A percentile compares a stretch with the other conserved stretches of the same genome.
Conservation (phyloP, 2,329 filamentous ascomycete species). For the Hypoxylon sp. region DNA sequence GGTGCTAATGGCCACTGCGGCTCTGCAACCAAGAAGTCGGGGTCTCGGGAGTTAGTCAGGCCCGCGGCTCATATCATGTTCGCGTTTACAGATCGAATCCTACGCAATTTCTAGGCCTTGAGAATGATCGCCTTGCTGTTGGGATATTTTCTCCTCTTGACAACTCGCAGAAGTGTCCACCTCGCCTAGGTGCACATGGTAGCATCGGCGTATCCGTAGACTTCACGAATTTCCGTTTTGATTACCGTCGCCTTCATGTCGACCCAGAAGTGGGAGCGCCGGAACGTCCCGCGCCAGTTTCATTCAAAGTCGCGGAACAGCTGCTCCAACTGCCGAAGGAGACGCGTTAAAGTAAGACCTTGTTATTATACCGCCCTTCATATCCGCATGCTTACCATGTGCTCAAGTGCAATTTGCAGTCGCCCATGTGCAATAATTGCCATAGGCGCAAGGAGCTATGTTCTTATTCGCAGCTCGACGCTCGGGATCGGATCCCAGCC, state of each 20-base stretch:
- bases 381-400: slow-evolving; percentile 5
- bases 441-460: slow-evolving; percentile 35
- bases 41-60: neutral
- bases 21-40: neutral
- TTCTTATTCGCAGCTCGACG: slow-evolving; percentile 22
- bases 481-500: neutral
- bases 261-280: slow-evolving; percentile 6
- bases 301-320: slow-evolving; percentile 36
- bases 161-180: neutral
- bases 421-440: slow-evolving; percentile 36
- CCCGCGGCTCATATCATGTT: neutral
- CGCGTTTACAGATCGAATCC: neutral
- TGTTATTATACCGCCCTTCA: neutral
- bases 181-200: neutral
- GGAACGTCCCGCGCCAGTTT: slow-evolving; percentile 27
- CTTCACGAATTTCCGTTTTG: neutral
- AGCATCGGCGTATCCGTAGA: too few species aligned
- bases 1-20: neutral
- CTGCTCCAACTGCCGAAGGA: slow-evolving; percentile 7
- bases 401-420: slow-evolving; percentile 35
- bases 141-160: neutral
- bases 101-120: neutral
- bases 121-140: neutral
- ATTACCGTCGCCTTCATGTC: slow-evolving; percentile 2
- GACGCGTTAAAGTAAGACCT: slow-evolving; percentile 23